Evolutionary conservation across 2,329 filamentous ascomycete species (phyloP), one percentile per base, ranked within the genome.

Genomic region (Piedraia hortae): DNA sequence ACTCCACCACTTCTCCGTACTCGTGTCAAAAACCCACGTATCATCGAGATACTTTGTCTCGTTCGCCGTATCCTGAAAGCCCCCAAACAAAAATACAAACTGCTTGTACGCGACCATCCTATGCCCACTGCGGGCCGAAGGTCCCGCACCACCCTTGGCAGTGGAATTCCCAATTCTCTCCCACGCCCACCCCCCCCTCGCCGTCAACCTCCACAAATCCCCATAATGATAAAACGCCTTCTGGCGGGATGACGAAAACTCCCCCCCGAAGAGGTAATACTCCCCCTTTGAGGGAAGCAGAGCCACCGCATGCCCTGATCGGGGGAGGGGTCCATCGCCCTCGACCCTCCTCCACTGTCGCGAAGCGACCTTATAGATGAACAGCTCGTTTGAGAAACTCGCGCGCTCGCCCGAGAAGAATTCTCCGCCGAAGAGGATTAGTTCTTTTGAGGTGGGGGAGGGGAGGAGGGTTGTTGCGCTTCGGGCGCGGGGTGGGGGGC

Each of bases 221-320:
- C 89, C 90, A 51, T 97, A 97, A 47, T 97, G 85, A 45, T 97
- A 91, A 39, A 97, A 97, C 0, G n/a, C n/a, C n/a, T n/a, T n/a
- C n/a, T n/a, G n/a, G n/a, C n/a, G 93, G 2, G 85, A 85, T 13
- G 71, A 82, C 26, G 74, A 88, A 45, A 97, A 97, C 47, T 97
- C 85, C 28, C 82, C 85, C 31, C 85, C 85, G 39, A 93, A 93
- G 9, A 97, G 51, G 43, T 89, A 97, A 23, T 93, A 62, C 15
- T 72, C 66, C 30, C 70, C 72, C 9, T 69, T 62, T 45, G 91
- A 90, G 21, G 72, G 74, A 26, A 74, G 78, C 26, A 78, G 62
- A 37, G 75, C 88, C 77, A 80, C 91, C 9, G 85, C 82, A 56
- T 93, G 85, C 2, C 85, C 85, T 28, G 71, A 82, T 28, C 85